A percentile compares a stretch with the other conserved stretches of the same genome.
Conservation (phyloP, 2,329 filamentous ascomycete genomes). For the Helotiales sp. region DNA sequence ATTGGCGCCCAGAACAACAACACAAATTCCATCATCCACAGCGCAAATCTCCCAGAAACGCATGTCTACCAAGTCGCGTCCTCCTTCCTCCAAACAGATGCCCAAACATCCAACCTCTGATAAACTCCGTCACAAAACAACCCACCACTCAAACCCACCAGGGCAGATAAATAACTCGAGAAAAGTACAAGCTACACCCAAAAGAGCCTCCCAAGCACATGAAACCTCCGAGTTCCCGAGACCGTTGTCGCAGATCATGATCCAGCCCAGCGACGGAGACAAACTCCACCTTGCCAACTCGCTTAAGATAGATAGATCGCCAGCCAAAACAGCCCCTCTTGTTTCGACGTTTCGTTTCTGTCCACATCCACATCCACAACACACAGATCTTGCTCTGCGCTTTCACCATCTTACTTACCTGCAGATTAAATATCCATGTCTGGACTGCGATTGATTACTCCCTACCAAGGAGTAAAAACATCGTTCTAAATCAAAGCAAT, state of each 20-base stretch:
- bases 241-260: constrained; percentile 5
- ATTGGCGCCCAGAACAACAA: background rate
- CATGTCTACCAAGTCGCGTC: background rate
- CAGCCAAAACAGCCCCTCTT: constrained; percentile 2
- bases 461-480: no score
- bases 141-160: background rate
- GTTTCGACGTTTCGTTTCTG: constrained; percentile 9
- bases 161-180: background rate
- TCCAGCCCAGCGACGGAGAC: background rate
- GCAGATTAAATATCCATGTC: no score
- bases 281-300: background rate
- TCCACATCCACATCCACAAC: background rate
- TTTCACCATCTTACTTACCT: background rate
- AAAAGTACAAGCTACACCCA: background rate
- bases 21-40: no score
- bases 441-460: no score
- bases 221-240: constrained; percentile 3
- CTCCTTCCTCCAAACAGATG: background rate
- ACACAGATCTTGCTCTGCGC: background rate
- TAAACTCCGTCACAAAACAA: background rate
- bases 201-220: background rate
- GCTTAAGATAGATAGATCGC: constrained; percentile 2
- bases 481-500: no score
- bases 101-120: background rate
- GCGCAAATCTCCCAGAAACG: background rate